Base-by-base conservation (phyloP, 1,284 basidiomycete species). In the Exobasidium rhododendri region DNA sequence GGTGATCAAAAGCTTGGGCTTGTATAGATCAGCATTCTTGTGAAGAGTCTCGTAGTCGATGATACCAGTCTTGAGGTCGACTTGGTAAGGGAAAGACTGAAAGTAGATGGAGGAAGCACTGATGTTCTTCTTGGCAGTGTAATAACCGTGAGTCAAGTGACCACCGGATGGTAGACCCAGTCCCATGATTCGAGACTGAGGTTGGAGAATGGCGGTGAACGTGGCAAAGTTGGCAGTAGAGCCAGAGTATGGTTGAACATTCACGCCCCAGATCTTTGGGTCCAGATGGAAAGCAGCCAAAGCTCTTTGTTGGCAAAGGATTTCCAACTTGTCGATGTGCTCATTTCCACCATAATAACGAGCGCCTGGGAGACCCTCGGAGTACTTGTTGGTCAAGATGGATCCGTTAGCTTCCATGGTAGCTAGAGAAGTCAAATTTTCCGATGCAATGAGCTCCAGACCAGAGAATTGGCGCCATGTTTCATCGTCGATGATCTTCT, bases 21-120 rank as follows among this genome's bases (percentile, higher is more conserved):
- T 97, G 88, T 91, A 99, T 78, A 96, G 86, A 81, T 91, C 89
- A 61, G 94, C 94, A 82, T 96, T 93, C 73, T 86, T 85, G 64
- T 87, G 86, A 76, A 99, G 86, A 52, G 83, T 85, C 56, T 84
- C 85, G 83, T 97, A 97, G 85, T 98, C 93, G 76, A 99, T 89
- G 74, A 94, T 85, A 81, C 96, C 90, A 65, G 89, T 91, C 62
- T 73, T 63, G 47, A 70, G 64, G 69, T 78, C 70, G 72, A 98
- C 90, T 64, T 86, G 88, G 81, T 98, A 99, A 55, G 96, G 96
- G 81, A 97, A 86, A 51, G 94, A 97, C 82, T 98, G 94, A 89
- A 98, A 99, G 86, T 98, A 98, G 84, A 98, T 97, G 20, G 94
- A 97, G 45, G 94, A 98, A 28, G 96, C 93, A 58, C 94, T 97